A percentile compares a stretch with the other conserved stretches of the same genome.
phyloP scores from a whole-genome alignment of 1,284 basidiomycete genomes.

The Grifola frondosa region DNA sequence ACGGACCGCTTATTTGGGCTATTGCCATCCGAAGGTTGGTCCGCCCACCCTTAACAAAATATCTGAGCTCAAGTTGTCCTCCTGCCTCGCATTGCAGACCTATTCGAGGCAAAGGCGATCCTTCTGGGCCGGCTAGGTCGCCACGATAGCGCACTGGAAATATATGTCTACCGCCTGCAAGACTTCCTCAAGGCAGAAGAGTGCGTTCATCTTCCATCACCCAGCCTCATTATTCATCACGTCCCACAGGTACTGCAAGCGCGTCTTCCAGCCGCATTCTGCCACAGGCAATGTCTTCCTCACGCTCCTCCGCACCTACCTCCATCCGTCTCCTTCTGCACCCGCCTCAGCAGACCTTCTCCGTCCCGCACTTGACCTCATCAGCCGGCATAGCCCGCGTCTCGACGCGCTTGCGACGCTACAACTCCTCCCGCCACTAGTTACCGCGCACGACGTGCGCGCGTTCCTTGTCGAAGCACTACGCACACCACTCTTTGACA shows the following conservation, averaged over 20 bases:
- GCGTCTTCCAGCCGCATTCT: constrained; percentile 64
- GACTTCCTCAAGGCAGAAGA: constrained; percentile 88
- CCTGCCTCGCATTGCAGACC: constrained; percentile 44
- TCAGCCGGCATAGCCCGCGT: constrained; percentile 79
- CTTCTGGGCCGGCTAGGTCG: constrained; percentile 87
- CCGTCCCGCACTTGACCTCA: constrained; percentile 78
- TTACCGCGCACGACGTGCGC: constrained; percentile 78
- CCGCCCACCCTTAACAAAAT: not conserved
- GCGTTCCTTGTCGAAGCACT: constrained; percentile 79
- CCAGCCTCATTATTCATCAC: constrained; percentile 4
- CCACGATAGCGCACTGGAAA: constrained; percentile 89
- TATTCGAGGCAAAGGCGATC: constrained; percentile 87
- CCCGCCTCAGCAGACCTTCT: constrained; percentile 48
- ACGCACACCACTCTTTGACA: constrained; percentile 66
- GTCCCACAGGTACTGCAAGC: constrained; percentile 91
- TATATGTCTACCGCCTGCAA: constrained; percentile 86
- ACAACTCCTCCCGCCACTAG: constrained; percentile 84
- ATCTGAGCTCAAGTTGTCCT: no score
- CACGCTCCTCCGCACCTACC: constrained; percentile 84
- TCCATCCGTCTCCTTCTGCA: constrained; percentile 53
- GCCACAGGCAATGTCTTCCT: constrained; percentile 74
- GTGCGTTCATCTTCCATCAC: constrained; percentile 46
- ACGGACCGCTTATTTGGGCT: constrained; percentile 79
- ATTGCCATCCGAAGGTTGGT: constrained; percentile 72
- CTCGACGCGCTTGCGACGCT: constrained; percentile 82